Evolutionary conservation across 352 stramenopile species (phyloP), one percentile per base, ranked within the genome.

Genomic region (Blastocystis sp.): DNA sequence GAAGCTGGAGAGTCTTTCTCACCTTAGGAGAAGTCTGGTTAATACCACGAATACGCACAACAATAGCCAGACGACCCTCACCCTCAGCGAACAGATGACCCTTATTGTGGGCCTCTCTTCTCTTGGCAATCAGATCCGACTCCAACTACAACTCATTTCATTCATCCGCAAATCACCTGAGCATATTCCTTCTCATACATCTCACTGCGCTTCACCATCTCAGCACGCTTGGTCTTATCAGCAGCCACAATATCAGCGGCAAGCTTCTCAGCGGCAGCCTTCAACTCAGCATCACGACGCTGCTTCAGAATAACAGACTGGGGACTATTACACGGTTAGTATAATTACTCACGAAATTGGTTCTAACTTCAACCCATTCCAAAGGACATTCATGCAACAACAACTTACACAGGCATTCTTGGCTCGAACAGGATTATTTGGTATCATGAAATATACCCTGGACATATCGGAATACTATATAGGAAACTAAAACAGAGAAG

Each of bases 1-100:
- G n/a, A n/a, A n/a, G n/a, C n/a, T n/a, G n/a, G n/a, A n/a, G n/a
- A n/a, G n/a, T n/a, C n/a, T n/a, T n/a, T n/a, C n/a, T n/a, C n/a
- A n/a, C n/a, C n/a, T n/a, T n/a, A n/a, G n/a, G n/a, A n/a, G 32
- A 81, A 29, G 86, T 75, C 37, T 71, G 59, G 59, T 71, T 98
- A 92, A 97, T 98, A 98, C 96, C 96, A 78, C 95, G 94, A 89
- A 98, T 98, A 90, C 96, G 94, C 88, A 98, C 94, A 86, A 98
- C 95, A 86, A 98, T 94, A 63, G 94, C 95, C 87, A 98, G 90
- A 27, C 49, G 39, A 92, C 98, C 98, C 83, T 95, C 93, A 91
- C 97, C 93, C 42, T 94, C 92, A 52, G 95, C 94, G 88, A 98
- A 95, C 91, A 93, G n/a, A n/a, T n/a, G n/a, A n/a, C n/a, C n/a